Evolutionary conservation across 495 filamentous ascomycete genomes (phyloP), one percentile per base, ranked within the genome.

Genomic region (Hyaloscypha bicolor): DNA sequence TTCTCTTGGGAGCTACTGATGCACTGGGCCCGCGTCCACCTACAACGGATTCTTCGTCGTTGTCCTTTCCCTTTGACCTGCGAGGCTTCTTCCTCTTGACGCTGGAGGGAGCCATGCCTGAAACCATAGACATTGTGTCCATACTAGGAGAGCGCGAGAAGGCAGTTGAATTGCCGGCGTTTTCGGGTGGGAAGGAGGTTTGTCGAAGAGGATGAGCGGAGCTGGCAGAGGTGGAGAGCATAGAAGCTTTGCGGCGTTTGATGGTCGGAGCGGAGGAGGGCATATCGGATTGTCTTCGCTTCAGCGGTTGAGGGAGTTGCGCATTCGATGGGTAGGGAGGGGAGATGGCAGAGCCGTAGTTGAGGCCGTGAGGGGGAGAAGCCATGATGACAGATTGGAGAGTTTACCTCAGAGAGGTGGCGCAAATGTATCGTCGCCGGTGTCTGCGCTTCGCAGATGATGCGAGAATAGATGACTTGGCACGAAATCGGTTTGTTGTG

Each of bases 181-280:
- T 76, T 37, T 83, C 74, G 4, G 86, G 91, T 0, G 93, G 90
- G 76, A 96, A 97, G 0, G 93, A 94, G 58, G 93, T 95, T 73
- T 96, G 93, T 33, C 93, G 91, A 22, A 97, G 89, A 11, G 91
- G 91, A 75, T 96, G 92, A 9, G 83, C 81, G 21, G 87, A 86
- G 25, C 74, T 74, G 33, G 78, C 80, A 11, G 78, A 78, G 60
- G 72, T 70, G 12, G 86, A 87, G 65, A 83, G 78, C 56, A 81
- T 77, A 12, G 85, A 87, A n/a, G 85, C 79, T 72, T 91, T 91
- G 63, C 90, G 87, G 51, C 90, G 87, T 71, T 90, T 91, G 22
- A 83, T 75, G 12, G 79, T 74, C 35, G 79, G 77, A 0, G 72
- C 71, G 37, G 75, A 75, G 72, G 75, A 73, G 67, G 75, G 68